Percentiles rank a stretch among this genome's conserved stretches.
phyloP scores from a whole-genome alignment of 2,329 filamentous ascomycete species.

The Aspergillus tanneri region DNA sequence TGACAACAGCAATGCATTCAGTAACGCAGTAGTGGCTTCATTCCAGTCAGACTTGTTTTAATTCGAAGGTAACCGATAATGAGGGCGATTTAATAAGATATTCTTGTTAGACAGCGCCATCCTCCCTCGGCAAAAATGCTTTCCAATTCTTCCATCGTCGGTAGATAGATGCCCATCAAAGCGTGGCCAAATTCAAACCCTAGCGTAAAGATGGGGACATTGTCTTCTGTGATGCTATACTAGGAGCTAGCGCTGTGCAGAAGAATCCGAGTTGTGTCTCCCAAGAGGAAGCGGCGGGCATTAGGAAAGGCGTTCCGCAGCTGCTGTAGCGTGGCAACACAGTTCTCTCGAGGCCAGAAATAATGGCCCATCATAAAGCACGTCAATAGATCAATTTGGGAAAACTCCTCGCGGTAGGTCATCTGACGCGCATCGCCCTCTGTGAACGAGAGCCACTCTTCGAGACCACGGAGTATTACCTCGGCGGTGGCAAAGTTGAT shows the following conservation, averaged over 20 bases:
- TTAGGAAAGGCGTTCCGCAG: neutral
- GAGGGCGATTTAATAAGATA: neutral
- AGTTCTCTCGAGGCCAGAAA: neutral
- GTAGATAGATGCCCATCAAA: neutral
- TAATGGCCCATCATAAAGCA: neutral
- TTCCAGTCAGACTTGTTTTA: too few relatives aligned
- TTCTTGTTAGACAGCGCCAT: neutral
- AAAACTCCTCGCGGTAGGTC: neutral
- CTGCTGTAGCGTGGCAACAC: neutral
- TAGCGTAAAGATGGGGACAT: neutral
- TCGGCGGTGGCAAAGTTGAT: neutral
- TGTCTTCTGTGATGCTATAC: neutral
- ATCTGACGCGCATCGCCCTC: neutral
- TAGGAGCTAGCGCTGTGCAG: neutral
- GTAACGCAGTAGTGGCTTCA: too few relatives aligned
- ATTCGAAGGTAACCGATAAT: neutral
- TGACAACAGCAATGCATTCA: too few relatives aligned
- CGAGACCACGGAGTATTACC: neutral
- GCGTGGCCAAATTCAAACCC: neutral
- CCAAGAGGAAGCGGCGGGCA: neutral
- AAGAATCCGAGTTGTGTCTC: neutral
- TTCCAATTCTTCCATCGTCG: neutral
- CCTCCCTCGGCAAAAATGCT: neutral
- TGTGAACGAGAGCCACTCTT: neutral
- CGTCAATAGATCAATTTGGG: neutral